Evolutionary conservation across 345 rosid species (phyloP), one percentile per base, ranked within the genome.

Genomic region (Erucastrum elatum): DNA sequence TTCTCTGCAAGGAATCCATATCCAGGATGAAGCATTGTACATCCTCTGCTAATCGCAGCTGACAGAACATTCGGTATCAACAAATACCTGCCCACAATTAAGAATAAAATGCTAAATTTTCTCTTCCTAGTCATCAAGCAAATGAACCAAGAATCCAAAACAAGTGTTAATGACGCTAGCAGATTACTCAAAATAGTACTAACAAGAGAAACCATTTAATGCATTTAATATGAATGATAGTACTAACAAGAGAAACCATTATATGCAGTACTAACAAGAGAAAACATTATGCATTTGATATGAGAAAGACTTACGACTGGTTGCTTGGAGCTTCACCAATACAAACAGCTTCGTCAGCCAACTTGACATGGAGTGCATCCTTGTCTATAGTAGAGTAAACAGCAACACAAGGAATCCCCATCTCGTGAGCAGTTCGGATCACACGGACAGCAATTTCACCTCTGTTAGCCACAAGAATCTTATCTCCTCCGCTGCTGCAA

Each of bases 11-110:
- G 98, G 85, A 95, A 93, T 15, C 99, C 99, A 79, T 95, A 95
- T 75, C 99, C 99, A 77, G 99, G 99, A 88, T 95, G 99, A 61
- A 95, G 87, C 99, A 95, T 93, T 27, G 98, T 93, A 78, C 99
- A 95, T 46, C 87, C 84, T 8, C 90, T 89, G 85, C 94, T 95
- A 12, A 88, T 86, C 61, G 99, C 99, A 77, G 98, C 99, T 10
- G 99, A 90, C 35, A 95, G 75, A 79, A 93, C 99, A 87, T 95
- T 95, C 5, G 93, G 91, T 62, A 91, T 90, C 83, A 91, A 73
- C 66, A 95, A 85, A 79, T 93, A 95, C 84, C 98, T 95, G 86
- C 30, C 84, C 12, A 72, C 34, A 59, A 66, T 21, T 68, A 5
- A 76, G 61, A 74, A 31, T n/a, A n/a, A n/a, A n/a, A n/a, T n/a